Evolutionary conservation across 1,139 yeast species (phyloP).

Genomic region (Blastobotrys raffinosifermentans): DNA sequence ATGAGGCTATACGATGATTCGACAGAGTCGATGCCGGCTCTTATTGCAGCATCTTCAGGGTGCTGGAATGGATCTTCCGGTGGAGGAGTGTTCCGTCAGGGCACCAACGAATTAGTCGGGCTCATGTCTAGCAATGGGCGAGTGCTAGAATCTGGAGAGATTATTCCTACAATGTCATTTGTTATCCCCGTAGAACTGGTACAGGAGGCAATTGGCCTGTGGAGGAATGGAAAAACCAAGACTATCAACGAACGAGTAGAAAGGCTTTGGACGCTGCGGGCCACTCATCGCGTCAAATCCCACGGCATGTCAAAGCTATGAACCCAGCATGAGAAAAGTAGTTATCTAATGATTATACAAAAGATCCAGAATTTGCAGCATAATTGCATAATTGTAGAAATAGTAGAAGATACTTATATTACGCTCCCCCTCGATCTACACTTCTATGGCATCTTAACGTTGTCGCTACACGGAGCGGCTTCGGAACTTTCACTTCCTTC

Average conservation of each 20-base stretch:
- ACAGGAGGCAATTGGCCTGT: conserved; percentile 20
- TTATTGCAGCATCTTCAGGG: conserved; percentile 51
- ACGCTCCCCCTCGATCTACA: too few species aligned
- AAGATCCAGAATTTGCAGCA: too few species aligned
- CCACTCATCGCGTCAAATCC: too few species aligned
- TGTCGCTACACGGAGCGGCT: too few species aligned
- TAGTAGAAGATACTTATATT: too few species aligned
- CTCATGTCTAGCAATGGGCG: conserved; percentile 60
- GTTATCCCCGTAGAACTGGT: conserved; percentile 38
- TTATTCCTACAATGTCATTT: conserved; percentile 42
- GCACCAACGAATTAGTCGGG: conserved; percentile 41
- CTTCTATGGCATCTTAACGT: too few species aligned
- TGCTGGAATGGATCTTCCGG: conserved; percentile 81
- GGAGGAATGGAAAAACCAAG: not conserved
- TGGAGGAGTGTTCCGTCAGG: conserved; percentile 48
- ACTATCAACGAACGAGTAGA: not conserved
- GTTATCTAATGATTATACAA: too few species aligned
- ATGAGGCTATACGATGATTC: conserved; percentile 16
- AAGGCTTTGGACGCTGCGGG: not conserved
- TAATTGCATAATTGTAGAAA: too few species aligned
- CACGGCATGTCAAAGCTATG: too few species aligned
- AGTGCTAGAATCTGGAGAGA: conserved; percentile 36
- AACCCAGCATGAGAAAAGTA: too few species aligned
- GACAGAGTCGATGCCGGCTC: conserved; percentile 24
- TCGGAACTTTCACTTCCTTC: too few species aligned